Base-by-base conservation (phyloP, 1,284 basidiomycete genomes). In the Ustilago bromivora region DNA sequence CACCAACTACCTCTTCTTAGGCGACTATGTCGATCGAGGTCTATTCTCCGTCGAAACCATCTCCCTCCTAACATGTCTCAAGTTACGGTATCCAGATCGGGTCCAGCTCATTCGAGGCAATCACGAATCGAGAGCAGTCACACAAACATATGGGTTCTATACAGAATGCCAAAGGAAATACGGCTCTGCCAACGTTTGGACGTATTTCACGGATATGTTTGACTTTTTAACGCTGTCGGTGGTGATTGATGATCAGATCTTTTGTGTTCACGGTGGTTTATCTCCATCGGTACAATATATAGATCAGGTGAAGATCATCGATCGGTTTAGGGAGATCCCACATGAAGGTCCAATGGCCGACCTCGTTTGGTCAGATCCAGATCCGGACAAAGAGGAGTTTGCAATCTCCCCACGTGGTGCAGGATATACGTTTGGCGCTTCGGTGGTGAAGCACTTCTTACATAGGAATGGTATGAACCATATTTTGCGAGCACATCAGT, bases 271-370 rank as follows among this genome's bases (percentile, higher is more conserved):
- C 83, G 96, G 96, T 80, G 96, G 95, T 3, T 90, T 99, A 46
- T 97, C 95, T 34, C 97, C 97, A 15, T 97, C 95, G 9, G 96
- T 99, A 81, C 97, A 99, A 87, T 96, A 95, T 59, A 96, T 99
- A 85, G 97, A 99, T 88, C 97, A 99, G 88, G 96, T 99, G 87
- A 99, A 98, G 87, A 94, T 99, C 57, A 94, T 99, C 57, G 97
- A 99, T 88, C 92, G 97, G 58, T 99, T 99, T 89, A 90, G 96
- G 94, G 97, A 99, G 89, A 98, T 99, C 71, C 97, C 97, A 49
- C 97, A 99, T 84, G 97, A 99, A 88, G 97, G 97, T 1, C 96
- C 97, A 5, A 99, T 99, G 95, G 96, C 96, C n/a, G 97, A 99
- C 89, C 90, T 99, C 31, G 97, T 99, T 2, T 99, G 97, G 97